These are phyloP conservation scores for Fusarium citri DNA, from an alignment of 2,329 filamentous ascomycete species.

Conservation along the genomic window DNA sequence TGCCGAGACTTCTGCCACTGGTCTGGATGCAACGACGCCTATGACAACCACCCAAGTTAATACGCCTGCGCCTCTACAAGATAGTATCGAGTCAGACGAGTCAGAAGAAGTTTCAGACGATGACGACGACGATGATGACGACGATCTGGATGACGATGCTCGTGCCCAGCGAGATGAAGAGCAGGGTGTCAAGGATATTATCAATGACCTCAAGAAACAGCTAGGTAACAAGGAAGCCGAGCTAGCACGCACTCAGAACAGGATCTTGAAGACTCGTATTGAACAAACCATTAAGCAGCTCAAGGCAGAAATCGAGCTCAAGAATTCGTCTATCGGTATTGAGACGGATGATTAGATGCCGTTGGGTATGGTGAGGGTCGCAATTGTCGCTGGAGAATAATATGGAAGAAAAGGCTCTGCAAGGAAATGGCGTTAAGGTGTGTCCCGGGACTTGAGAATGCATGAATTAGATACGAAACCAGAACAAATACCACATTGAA, in stretches of 20 bases:
- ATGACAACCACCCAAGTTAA: slow-evolving; percentile 56
- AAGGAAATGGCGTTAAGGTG: slow-evolving; percentile 34
- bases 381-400: background rate
- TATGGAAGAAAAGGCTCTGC: slow-evolving; percentile 1
- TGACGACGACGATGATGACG: slow-evolving; percentile 65
- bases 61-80: slow-evolving; percentile 60
- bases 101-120: slow-evolving; percentile 56
- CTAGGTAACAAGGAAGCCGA: slow-evolving; percentile 60
- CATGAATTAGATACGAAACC: slow-evolving; percentile 26
- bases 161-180: slow-evolving; percentile 62
- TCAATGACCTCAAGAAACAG: slow-evolving; percentile 64
- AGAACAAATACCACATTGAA: slow-evolving; percentile 36
- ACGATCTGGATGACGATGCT: slow-evolving; percentile 66
- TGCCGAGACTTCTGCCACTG: slow-evolving; percentile 57
- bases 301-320: slow-evolving; percentile 58
- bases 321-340: slow-evolving; percentile 58
- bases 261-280: slow-evolving; percentile 63
- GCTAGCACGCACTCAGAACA: slow-evolving; percentile 57
- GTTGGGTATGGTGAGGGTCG: background rate
- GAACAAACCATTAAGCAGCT: slow-evolving; percentile 62
- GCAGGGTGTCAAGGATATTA: slow-evolving; percentile 67
- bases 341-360: slow-evolving; percentile 51
- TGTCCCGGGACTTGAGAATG: slow-evolving; percentile 15
- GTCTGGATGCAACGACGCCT: slow-evolving; percentile 59
- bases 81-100: slow-evolving; percentile 58